Evolutionary conservation across 441 rosid species (phyloP).

Genomic region (Kokia cookei): DNA sequence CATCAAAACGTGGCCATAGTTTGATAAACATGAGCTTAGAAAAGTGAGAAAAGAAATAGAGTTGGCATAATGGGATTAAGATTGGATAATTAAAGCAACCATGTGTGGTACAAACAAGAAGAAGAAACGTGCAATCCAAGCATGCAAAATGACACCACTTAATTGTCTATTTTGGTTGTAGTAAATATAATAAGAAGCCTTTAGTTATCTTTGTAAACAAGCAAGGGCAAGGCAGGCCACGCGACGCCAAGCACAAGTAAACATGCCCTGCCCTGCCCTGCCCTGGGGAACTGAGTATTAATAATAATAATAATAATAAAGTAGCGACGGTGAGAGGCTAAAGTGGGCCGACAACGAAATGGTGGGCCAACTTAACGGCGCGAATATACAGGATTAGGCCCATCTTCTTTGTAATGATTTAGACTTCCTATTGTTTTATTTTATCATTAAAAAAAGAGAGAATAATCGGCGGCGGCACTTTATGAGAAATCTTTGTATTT

Average conservation of each 20-base stretch:
- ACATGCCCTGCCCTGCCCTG: background rate
- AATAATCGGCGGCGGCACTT: constrained; percentile 41
- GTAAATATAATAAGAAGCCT: background rate
- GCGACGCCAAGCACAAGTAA: constrained; percentile 41
- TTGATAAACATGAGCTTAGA: too few species aligned
- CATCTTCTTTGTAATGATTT: constrained; percentile 5
- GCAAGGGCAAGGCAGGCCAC: background rate
- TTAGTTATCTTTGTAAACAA: background rate
- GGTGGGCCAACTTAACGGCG: constrained; percentile 37
- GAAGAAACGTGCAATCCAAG: background rate
- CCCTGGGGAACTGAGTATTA: background rate
- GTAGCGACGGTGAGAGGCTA: constrained; percentile 12
- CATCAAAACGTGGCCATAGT: too few species aligned
- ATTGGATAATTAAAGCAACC: background rate
- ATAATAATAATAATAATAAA: background rate
- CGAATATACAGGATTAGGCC: constrained; percentile 32
- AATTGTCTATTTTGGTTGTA: background rate
- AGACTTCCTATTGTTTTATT: background rate
- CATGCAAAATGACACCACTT: background rate
- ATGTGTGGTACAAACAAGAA: background rate
- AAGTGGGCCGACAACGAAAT: constrained; percentile 57
- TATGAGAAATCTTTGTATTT: constrained; percentile 15
- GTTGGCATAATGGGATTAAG: background rate
- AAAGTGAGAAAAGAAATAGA: background rate
- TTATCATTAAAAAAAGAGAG: background rate